Evolutionary conservation across 805 yeast species (phyloP), one percentile per base, ranked within the genome.

Genomic region (Ogataea nitratoaversa): DNA sequence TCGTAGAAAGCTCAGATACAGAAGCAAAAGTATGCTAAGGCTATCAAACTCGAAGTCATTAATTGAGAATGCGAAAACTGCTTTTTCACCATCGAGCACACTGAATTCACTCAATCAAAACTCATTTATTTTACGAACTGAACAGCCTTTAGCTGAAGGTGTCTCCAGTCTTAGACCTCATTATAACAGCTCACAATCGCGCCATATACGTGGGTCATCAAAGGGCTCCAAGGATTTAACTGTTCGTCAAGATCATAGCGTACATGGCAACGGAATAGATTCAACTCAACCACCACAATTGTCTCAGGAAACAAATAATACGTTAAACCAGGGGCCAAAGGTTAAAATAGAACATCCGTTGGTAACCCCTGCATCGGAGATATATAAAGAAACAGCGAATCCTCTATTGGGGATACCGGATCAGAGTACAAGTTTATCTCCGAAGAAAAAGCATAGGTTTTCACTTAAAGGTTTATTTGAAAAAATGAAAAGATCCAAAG

Each of bases 21-120:
- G 59, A 32, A 54, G 62, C 36, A 50, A 56, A 40, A 57, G 67
- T 36, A 52, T 61, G 52, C 37, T 62, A 25, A 48, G 58, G 34
- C 33, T 60, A n/a, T 45, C 55, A 11, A 45, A 55, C 3, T 56
- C 64, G 5, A 49, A 47, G 38, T 40, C 57, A 12, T 44, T 56
- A 20, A 42, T 50, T 20, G 59, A 58, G 16, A 44, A 24, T 24
- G 50, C 51, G 22, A 47, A 49, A 33, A 34, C 35, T 23, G 50
- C 52, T 2, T 45, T 49, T 22, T 44, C 51, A 14, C 49, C 52
- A 4, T 47, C 53, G 1, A 40, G 41, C 20, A 37, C 48, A 12
- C 30, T 47, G 34, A 25, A 34, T 14, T 39, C 52, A 4, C 32
- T 27, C 20, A 40, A 39, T 13, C 50, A 38, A 27, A 42, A 34